Conservation (phyloP, 2,329 filamentous ascomycete species). For the Ceratocystis diversiconidia region DNA sequence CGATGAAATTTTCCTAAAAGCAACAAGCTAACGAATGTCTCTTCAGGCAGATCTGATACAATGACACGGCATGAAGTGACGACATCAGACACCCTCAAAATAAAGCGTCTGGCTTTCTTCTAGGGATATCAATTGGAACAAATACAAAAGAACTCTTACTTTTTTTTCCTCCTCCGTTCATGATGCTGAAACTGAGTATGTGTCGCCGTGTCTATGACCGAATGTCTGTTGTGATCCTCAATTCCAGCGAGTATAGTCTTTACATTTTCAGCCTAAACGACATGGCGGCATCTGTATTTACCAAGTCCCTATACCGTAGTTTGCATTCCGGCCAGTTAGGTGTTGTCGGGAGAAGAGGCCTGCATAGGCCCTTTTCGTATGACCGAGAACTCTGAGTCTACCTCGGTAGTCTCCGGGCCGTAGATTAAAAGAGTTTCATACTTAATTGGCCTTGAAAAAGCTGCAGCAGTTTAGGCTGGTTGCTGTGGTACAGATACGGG, state of each 20-base stretch:
- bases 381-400: slow-evolving; percentile 43
- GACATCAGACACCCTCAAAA: slow-evolving; percentile 18
- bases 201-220: neutral
- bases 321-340: slow-evolving; percentile 38
- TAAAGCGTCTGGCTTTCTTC: slow-evolving; percentile 18
- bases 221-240: neutral
- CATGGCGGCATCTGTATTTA: neutral
- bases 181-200: neutral
- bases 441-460: slow-evolving; percentile 42
- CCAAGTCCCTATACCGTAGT: neutral
- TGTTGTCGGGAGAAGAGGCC: slow-evolving; percentile 34
- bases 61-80: slow-evolving; percentile 18
- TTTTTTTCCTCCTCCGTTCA: slow-evolving; percentile 12
- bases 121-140: slow-evolving; percentile 18
- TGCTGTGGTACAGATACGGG: slow-evolving; percentile 54
- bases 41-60: slow-evolving; percentile 18
- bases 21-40: slow-evolving; percentile 11
- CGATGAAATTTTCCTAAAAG: neutral
- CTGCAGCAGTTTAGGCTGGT: slow-evolving; percentile 39
- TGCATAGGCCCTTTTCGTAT: slow-evolving; percentile 25
- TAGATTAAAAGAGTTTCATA: slow-evolving; percentile 29
- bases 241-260: neutral
- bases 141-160: slow-evolving; percentile 17
- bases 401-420: slow-evolving; percentile 44
- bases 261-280: neutral